A percentile compares a stretch with the other conserved stretches of the same genome.
Evolutionary conservation across 225 moss, liverwort and hornwort genomes (phyloP).

Genomic region (Asterella californica): DNA sequence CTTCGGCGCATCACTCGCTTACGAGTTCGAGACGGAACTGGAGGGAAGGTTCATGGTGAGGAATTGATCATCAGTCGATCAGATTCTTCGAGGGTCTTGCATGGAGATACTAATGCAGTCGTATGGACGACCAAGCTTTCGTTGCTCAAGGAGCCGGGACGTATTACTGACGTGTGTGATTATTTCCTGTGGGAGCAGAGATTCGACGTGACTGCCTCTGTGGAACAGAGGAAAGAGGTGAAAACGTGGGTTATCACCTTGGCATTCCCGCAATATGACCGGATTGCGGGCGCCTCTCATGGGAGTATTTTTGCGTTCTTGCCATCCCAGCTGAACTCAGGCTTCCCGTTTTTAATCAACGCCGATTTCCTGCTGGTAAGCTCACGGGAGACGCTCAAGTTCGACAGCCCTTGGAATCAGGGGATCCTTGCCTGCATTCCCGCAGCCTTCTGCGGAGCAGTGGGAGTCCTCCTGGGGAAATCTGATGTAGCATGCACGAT

Average conservation of each 20-base stretch:
- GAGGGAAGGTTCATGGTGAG: background rate
- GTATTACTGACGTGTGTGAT: background rate
- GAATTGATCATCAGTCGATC: constrained; percentile 1
- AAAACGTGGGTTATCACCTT: constrained; percentile 7
- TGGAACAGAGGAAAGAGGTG: constrained; percentile 20
- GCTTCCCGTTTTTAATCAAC: constrained; percentile 22
- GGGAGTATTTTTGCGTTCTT: constrained; percentile 22
- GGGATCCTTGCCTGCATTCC: constrained; percentile 23
- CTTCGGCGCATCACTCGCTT: constrained; percentile 9
- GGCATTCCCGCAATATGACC: constrained; percentile 11
- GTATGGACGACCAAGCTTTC: background rate
- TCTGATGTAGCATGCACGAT: too few relatives aligned
- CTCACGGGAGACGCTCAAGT: constrained; percentile 20
- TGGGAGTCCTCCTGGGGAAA: background rate
- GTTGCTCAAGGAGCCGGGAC: background rate
- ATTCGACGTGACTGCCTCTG: background rate
- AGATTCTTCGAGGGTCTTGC: background rate
- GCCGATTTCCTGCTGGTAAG: constrained; percentile 27
- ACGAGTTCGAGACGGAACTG: constrained; percentile 3
- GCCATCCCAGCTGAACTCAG: constrained; percentile 20
- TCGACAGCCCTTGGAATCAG: constrained; percentile 29
- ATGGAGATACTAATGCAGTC: background rate
- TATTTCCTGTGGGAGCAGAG: constrained; percentile 14
- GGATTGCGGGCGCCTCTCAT: background rate
- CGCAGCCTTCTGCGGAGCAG: constrained; percentile 10